A percentile compares a stretch with the other conserved stretches of the same genome.
Evolutionary conservation across 2,329 filamentous ascomycete species (phyloP).

Genomic region (Hypomyces perniciosus): DNA sequence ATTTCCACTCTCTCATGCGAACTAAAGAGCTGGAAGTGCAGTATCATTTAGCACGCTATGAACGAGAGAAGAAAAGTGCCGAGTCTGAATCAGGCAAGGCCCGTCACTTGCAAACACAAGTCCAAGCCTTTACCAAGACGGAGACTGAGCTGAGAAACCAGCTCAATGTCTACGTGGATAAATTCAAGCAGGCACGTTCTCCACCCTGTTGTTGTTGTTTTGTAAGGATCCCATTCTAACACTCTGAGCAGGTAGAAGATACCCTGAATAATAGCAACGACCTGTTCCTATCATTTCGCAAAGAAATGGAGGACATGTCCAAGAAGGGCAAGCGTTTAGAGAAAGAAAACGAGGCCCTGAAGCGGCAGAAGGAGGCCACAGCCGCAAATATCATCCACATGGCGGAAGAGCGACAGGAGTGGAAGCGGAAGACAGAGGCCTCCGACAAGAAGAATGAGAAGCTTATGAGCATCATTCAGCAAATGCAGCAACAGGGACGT

Average conservation of each 20-base stretch:
- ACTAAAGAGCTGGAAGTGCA: slow-evolving; percentile 96
- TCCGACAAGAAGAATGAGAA: slow-evolving; percentile 75
- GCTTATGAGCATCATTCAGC: slow-evolving; percentile 87
- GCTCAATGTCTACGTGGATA: slow-evolving; percentile 97
- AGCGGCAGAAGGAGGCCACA: slow-evolving; percentile 87
- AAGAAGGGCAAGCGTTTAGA: slow-evolving; percentile 97
- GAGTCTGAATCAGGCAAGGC: slow-evolving; percentile 76
- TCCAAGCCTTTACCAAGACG: slow-evolving; percentile 92
- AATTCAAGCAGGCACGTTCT: slow-evolving; percentile 89
- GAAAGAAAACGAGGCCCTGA: slow-evolving; percentile 89
- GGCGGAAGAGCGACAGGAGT: slow-evolving; percentile 87
- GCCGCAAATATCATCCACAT: slow-evolving; percentile 94
- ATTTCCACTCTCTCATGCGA: slow-evolving; percentile 86
- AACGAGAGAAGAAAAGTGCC: slow-evolving; percentile 82
- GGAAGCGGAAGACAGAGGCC: slow-evolving; percentile 58
- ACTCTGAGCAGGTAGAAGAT: slow-evolving; percentile 73
- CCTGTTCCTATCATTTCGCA: slow-evolving; percentile 90
- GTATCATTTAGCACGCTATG: slow-evolving; percentile 79
- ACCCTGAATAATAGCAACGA: slow-evolving; percentile 98
- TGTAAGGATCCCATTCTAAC: slow-evolving; percentile 16
- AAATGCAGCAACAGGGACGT: slow-evolving; percentile 91
- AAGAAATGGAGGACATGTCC: slow-evolving; percentile 99
- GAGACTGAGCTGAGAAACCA: slow-evolving; percentile 91
- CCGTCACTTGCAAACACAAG: slow-evolving; percentile 81
- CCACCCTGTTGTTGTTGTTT: neutral